Conservation (phyloP, 2,329 filamentous ascomycete species). For the Colletotrichum gloeosporioides region DNA sequence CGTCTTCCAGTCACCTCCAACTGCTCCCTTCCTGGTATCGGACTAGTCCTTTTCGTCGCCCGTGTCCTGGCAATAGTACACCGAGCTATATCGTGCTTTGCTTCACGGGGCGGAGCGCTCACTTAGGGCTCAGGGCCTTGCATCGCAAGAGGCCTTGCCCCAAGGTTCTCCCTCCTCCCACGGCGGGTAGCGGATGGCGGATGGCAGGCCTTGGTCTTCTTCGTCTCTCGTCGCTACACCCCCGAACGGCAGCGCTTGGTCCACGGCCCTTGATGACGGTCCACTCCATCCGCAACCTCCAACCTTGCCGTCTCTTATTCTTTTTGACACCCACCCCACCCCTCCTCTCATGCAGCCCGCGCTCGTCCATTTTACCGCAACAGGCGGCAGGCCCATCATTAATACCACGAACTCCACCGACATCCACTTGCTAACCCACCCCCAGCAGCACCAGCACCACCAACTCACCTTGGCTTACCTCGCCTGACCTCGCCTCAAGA, state of each 20-base stretch:
- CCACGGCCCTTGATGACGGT: constrained; percentile 6
- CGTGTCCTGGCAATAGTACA: neutral
- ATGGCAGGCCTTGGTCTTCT: neutral
- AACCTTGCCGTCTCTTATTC: constrained; percentile 19
- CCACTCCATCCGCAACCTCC: constrained; percentile 21
- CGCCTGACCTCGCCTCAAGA: constrained; percentile 12
- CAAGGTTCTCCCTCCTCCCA: neutral
- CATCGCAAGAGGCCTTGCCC: neutral
- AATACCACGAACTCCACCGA: constrained; percentile 25
- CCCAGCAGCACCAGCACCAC: neutral
- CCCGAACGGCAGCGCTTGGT: constrained; percentile 10
- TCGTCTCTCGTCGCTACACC: neutral
- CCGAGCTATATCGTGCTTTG: neutral
- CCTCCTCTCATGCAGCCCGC: constrained; percentile 18
- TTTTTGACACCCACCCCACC: neutral
- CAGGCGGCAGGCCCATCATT: constrained; percentile 29
- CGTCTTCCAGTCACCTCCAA: neutral
- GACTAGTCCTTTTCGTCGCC: neutral
- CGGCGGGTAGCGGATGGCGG: neutral
- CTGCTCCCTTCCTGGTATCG: neutral
- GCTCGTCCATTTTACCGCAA: constrained; percentile 38
- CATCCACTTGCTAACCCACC: constrained; percentile 27
- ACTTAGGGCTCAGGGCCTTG: neutral
- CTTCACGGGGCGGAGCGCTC: neutral
- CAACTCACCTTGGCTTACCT: constrained; percentile 4